phyloP scores from a whole-genome alignment of 2,329 filamentous ascomycete genomes.

The Paraphoma sp. region DNA sequence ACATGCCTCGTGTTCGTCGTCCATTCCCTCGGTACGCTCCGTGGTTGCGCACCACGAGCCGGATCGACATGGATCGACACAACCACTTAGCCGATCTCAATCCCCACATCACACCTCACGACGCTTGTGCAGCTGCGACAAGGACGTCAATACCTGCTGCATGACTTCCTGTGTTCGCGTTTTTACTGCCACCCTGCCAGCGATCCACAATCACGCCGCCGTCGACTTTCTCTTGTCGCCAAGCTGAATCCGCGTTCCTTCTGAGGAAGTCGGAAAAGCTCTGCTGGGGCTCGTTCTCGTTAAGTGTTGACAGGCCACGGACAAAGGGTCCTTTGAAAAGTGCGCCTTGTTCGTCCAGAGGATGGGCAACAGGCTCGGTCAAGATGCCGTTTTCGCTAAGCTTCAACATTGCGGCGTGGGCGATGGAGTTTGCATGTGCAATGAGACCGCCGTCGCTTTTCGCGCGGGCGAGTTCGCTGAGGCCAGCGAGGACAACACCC shows the following conservation, averaged over 20 bases:
- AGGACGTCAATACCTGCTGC: constrained; percentile 70
- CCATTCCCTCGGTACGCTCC: neutral
- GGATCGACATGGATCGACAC: neutral
- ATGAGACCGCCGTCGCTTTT: constrained; percentile 44
- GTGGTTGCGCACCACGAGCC: no score
- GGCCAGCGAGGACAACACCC: constrained; percentile 63
- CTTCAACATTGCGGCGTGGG: constrained; percentile 30
- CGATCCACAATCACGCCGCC: constrained; percentile 61
- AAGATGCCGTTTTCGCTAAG: constrained; percentile 41
- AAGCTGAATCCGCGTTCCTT: constrained; percentile 42
- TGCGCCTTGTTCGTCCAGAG: constrained; percentile 35
- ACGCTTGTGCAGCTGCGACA: constrained; percentile 55
- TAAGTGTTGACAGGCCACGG: constrained; percentile 38
- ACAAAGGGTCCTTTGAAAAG: constrained; percentile 50
- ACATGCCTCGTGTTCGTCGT: neutral
- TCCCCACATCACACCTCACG: neutral
- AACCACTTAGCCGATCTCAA: neutral
- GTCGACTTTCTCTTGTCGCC: constrained; percentile 35
- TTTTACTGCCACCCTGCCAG: constrained; percentile 64
- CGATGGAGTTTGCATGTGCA: constrained; percentile 34
- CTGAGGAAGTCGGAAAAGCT: constrained; percentile 37
- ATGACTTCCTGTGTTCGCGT: constrained; percentile 64
- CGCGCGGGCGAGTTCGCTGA: constrained; percentile 59
- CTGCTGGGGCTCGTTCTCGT: constrained; percentile 30
- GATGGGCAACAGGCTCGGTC: constrained; percentile 31